Percentiles rank a stretch among this genome's conserved stretches.
phyloP scores from a whole-genome alignment of 495 filamentous ascomycete species.

The Physcia stellaris region DNA sequence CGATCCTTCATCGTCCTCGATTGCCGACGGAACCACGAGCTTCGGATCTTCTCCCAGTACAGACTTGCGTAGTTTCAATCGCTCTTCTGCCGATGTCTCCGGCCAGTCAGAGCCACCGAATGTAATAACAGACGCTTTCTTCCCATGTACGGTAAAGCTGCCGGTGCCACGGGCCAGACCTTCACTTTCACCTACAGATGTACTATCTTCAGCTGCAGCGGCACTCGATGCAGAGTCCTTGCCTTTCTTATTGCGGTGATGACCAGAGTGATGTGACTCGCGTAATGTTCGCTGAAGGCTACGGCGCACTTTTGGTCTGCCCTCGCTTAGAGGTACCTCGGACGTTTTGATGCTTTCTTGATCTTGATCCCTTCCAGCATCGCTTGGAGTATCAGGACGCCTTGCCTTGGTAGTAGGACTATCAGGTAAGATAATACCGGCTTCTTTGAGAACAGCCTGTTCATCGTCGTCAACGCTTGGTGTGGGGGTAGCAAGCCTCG shows the following conservation, averaged over 20 bases:
- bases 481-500: conserved; percentile 25
- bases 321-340: conserved; percentile 28
- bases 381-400: conserved; percentile 22
- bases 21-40: conserved; percentile 24
- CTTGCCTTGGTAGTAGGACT: conserved; percentile 24
- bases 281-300: conserved; percentile 91
- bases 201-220: conserved; percentile 45
- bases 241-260: conserved; percentile 61
- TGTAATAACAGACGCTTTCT: conserved; percentile 91
- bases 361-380: conserved; percentile 22
- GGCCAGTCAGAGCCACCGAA: conserved; percentile 90
- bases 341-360: conserved; percentile 22
- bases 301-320: conserved; percentile 54
- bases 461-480: conserved; percentile 31
- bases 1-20: conserved; percentile 22
- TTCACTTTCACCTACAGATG: conserved; percentile 32
- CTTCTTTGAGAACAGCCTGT: conserved; percentile 35
- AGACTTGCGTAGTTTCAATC: conserved; percentile 43
- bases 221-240: conserved; percentile 56
- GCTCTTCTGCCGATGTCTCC: conserved; percentile 65
- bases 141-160: conserved; percentile 91
- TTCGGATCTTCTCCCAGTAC: conserved; percentile 32
- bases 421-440: conserved; percentile 30
- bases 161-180: conserved; percentile 63
- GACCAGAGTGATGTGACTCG: conserved; percentile 53